A percentile compares a stretch with the other conserved stretches of the same genome.
Conservation (phyloP, 2,329 filamentous ascomycete species). For the Penicillium sp. region DNA sequence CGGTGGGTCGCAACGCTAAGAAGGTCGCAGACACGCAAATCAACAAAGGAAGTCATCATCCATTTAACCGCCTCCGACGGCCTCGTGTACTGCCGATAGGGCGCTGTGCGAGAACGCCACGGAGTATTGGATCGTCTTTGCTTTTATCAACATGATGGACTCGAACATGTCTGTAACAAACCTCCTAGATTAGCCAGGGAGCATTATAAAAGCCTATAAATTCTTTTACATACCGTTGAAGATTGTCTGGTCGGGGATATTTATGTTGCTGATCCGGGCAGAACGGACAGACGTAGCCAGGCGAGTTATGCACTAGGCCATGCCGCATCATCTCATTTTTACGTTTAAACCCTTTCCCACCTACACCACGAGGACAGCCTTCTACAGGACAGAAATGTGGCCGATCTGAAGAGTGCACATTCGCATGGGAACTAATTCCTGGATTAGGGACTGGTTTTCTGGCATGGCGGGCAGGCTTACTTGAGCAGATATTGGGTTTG, state of each 20-base stretch:
- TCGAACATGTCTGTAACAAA: slow-evolving; percentile 71
- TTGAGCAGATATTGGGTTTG: slow-evolving; percentile 67
- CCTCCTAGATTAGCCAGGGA: background rate
- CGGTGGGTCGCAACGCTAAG: slow-evolving; percentile 1
- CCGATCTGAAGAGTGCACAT: slow-evolving; percentile 64
- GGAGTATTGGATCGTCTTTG: slow-evolving; percentile 78
- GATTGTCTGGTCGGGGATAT: slow-evolving; percentile 92
- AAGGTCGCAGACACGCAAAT: background rate
- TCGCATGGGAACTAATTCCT: slow-evolving; percentile 49
- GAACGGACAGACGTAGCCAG: slow-evolving; percentile 94
- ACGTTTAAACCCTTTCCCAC: slow-evolving; percentile 68
- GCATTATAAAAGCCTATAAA: background rate
- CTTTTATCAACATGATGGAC: slow-evolving; percentile 89
- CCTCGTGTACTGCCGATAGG: slow-evolving; percentile 82
- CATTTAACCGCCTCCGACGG: slow-evolving; percentile 63
- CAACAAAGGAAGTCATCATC: background rate
- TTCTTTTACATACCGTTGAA: slow-evolving; percentile 70
- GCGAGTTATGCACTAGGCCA: slow-evolving; percentile 88
- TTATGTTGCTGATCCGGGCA: slow-evolving; percentile 92
- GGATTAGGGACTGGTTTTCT: background rate
- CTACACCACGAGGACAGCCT: slow-evolving; percentile 58
- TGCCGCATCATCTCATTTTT: slow-evolving; percentile 73
- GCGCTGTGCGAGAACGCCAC: slow-evolving; percentile 82
- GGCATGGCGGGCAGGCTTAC: slow-evolving; percentile 42
- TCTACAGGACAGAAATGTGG: slow-evolving; percentile 64